phyloP scores from a whole-genome alignment of 768 basidiomycete species.

The Kwoniella sp. region DNA sequence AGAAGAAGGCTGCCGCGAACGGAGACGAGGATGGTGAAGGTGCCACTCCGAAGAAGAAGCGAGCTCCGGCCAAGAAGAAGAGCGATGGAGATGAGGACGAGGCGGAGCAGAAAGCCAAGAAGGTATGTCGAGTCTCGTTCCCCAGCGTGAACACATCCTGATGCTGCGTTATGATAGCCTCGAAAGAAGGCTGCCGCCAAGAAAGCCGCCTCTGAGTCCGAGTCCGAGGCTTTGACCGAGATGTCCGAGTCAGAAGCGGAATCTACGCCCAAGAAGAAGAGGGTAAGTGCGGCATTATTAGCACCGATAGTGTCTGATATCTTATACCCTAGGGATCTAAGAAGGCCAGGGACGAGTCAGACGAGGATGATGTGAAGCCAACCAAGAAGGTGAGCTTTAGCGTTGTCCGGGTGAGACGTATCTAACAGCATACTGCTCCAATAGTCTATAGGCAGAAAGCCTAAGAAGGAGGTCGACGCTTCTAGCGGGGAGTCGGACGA shows the following conservation, averaged over 20 bases:
- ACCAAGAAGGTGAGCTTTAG: neutral
- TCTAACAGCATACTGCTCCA: neutral
- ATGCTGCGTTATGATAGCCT: neutral
- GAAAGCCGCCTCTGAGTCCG: constrained; percentile 12
- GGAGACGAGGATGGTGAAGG: constrained; percentile 12
- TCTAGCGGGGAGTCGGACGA: constrained; percentile 50
- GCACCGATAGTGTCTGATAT: neutral
- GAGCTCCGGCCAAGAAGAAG: constrained; percentile 4
- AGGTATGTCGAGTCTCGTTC: neutral
- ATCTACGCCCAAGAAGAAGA: constrained; percentile 57
- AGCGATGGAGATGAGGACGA: constrained; percentile 34
- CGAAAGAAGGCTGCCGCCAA: constrained; percentile 8
- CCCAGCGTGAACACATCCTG: neutral
- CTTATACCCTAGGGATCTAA: neutral
- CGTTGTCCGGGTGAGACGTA: neutral
- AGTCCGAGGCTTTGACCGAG: constrained; percentile 28
- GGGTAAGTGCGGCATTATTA: constrained; percentile 45
- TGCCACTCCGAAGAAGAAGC: too few relatives aligned
- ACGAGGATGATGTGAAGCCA: constrained; percentile 20
- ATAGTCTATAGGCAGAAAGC: constrained; percentile 25
- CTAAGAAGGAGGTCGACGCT: constrained; percentile 1
- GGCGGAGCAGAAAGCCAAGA: constrained; percentile 12
- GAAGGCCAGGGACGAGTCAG: constrained; percentile 49
- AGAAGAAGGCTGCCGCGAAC: constrained; percentile 17
- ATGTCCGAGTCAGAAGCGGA: constrained; percentile 45